Evolutionary conservation across 768 basidiomycete species (phyloP).

Genomic region (Leccinum imitatum): DNA sequence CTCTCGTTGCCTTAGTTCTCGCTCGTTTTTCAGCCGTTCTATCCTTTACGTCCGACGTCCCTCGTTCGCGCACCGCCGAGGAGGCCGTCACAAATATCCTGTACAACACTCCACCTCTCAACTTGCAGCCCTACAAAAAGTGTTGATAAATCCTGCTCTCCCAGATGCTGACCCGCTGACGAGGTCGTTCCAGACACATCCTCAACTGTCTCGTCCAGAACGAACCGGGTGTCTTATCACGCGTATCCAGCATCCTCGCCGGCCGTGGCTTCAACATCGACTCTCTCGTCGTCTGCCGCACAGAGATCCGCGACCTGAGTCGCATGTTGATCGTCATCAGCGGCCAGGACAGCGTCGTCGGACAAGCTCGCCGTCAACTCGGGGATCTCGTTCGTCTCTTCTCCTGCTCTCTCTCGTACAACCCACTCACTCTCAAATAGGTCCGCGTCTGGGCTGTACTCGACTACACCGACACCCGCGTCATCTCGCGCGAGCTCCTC

Average conservation of each 20-base stretch:
- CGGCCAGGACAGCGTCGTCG: conserved; percentile 97
- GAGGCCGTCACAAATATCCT: conserved; percentile 97
- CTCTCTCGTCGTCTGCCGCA: conserved; percentile 96
- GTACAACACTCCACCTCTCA: conserved; percentile 93
- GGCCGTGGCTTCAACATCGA: conserved; percentile 99
- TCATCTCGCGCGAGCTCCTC: conserved; percentile 90
- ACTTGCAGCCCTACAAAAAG: conserved; percentile 91
- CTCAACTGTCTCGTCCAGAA: conserved; percentile 99
- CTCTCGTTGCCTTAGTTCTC: conserved; percentile 4
- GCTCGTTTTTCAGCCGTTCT: conserved; percentile 23
- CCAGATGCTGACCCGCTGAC: background rate
- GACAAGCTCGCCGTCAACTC: conserved; percentile 93
- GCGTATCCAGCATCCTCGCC: conserved; percentile 96
- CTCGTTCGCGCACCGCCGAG: conserved; percentile 80
- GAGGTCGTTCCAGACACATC: conserved; percentile 63
- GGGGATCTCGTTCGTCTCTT: conserved; percentile 81
- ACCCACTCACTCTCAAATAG: conserved; percentile 39
- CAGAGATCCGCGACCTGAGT: conserved; percentile 94
- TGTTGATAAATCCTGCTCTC: conserved; percentile 25
- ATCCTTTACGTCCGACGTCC: conserved; percentile 62
- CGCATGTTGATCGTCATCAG: conserved; percentile 97
- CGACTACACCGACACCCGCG: conserved; percentile 92
- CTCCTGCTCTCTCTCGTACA: background rate
- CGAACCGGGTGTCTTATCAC: conserved; percentile 98
- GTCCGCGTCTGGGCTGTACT: conserved; percentile 99